phyloP scores from a whole-genome alignment of 495 filamentous ascomycete genomes.

The Aspergillus kassunensis region DNA sequence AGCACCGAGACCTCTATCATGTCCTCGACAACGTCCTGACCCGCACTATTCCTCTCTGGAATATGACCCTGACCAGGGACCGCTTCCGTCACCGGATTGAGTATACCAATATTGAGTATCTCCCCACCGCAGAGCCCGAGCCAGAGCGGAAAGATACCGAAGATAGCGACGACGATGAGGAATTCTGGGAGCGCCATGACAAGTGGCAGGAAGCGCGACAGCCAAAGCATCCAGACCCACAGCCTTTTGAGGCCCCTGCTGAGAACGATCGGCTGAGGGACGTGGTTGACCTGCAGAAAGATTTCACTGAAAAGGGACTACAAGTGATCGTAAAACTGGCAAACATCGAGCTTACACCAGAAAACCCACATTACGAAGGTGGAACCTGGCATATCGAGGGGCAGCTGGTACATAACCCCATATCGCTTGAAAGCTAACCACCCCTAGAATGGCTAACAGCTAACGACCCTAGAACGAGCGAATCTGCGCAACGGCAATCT shows the following conservation, averaged over 20 bases:
- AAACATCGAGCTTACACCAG: conserved; percentile 54
- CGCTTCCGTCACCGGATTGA: neutral
- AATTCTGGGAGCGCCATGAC: too few species aligned
- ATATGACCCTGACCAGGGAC: conserved; percentile 15
- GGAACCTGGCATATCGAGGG: conserved; percentile 52
- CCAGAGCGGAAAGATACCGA: neutral
- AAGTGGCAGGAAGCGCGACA: too few species aligned
- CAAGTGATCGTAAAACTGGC: conserved; percentile 60
- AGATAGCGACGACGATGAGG: neutral
- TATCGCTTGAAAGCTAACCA: too few species aligned
- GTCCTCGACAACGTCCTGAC: conserved; percentile 45
- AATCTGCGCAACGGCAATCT: conserved; percentile 53
- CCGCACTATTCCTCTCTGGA: conserved; percentile 50
- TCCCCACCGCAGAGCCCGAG: neutral
- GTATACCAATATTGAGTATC: neutral
- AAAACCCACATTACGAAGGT: conserved; percentile 42
- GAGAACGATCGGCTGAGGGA: neutral
- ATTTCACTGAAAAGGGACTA: conserved; percentile 32
- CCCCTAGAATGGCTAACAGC: too few species aligned
- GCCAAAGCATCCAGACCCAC: too few species aligned
- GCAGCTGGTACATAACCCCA: conserved; percentile 5
- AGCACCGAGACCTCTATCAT: conserved; percentile 42
- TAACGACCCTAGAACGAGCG: conserved; percentile 46
- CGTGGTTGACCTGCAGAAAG: neutral
- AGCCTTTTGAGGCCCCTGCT: neutral